These are phyloP conservation scores for Glaciozyma antarctica DNA, from an alignment of 768 basidiomycete species.

Conservation along the genomic window DNA sequence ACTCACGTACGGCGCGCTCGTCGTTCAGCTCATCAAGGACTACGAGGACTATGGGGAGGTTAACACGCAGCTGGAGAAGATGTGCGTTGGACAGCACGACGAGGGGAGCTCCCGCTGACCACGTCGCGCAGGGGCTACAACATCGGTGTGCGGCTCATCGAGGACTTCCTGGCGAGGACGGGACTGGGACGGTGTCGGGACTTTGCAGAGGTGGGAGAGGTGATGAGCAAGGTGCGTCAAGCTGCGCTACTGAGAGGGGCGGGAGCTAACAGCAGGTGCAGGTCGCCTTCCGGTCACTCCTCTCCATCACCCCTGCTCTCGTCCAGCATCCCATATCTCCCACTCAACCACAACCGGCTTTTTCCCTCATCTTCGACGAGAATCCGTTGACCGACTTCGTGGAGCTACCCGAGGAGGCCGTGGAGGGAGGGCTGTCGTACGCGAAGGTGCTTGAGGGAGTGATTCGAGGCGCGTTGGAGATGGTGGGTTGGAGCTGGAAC, in stretches of 20 bases:
- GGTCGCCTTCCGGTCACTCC: conserved; percentile 97
- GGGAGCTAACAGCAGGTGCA: conserved; percentile 40
- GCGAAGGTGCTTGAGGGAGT: conserved; percentile 95
- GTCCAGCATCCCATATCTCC: conserved; percentile 53
- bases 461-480: conserved; percentile 82
- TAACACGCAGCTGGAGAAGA: conserved; percentile 84
- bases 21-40: conserved; percentile 96
- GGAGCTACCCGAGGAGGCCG: conserved; percentile 83
- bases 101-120: background rate
- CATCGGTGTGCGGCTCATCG: conserved; percentile 89
- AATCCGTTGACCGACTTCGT: conserved; percentile 96
- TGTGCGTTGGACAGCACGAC: conserved; percentile 34
- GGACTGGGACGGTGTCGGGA: conserved; percentile 83
- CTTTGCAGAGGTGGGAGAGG: conserved; percentile 90
- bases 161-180: conserved; percentile 92
- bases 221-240: conserved; percentile 84
- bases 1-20: conserved; percentile 90
- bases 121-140: conserved; percentile 74
- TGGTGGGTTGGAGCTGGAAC: conserved; percentile 52
- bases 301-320: conserved; percentile 79
- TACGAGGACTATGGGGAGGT: conserved; percentile 90
- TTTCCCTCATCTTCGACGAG: conserved; percentile 81
- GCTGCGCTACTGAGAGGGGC: conserved; percentile 87
- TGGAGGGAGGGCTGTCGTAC: conserved; percentile 91
- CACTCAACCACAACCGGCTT: conserved; percentile 41